Conservation (phyloP, 106 monocot species). For the Triglochin maritima region DNA sequence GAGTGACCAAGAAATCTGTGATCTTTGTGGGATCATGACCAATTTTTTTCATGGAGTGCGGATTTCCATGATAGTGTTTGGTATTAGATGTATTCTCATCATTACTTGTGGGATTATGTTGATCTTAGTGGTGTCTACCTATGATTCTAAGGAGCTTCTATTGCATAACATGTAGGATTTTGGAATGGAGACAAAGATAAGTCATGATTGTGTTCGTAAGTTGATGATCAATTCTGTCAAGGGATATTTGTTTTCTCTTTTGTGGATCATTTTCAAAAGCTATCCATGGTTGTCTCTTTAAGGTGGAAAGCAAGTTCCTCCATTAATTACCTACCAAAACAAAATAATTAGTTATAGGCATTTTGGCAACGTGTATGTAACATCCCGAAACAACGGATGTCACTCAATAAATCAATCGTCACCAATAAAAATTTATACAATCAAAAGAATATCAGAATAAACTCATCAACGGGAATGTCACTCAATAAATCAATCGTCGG, state of each 20-base stretch:
- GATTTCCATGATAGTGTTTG: background rate
- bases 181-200: background rate
- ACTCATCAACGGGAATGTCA: too few relatives aligned
- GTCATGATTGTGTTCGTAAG: background rate
- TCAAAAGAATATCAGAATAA: too few relatives aligned
- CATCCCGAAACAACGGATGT: too few relatives aligned
- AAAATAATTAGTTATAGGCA: too few relatives aligned
- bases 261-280: background rate
- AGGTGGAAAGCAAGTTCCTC: background rate
- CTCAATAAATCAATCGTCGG: too few relatives aligned
- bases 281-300: background rate
- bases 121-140: background rate
- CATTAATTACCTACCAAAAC: background rate
- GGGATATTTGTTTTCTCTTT: too few relatives aligned
- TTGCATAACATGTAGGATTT: constrained; percentile 2
- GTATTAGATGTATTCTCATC: background rate
- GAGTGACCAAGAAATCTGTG: background rate
- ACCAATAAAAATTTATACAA: too few relatives aligned
- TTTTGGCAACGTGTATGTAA: too few relatives aligned
- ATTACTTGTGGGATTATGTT: background rate
- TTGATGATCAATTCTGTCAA: background rate
- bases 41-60: background rate
- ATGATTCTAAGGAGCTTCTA: background rate
- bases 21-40: background rate
- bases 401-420: too few relatives aligned